Evolutionary conservation across 192 early-diverging fungal species (phyloP).

Genomic region (Allomyces javanicus): DNA sequence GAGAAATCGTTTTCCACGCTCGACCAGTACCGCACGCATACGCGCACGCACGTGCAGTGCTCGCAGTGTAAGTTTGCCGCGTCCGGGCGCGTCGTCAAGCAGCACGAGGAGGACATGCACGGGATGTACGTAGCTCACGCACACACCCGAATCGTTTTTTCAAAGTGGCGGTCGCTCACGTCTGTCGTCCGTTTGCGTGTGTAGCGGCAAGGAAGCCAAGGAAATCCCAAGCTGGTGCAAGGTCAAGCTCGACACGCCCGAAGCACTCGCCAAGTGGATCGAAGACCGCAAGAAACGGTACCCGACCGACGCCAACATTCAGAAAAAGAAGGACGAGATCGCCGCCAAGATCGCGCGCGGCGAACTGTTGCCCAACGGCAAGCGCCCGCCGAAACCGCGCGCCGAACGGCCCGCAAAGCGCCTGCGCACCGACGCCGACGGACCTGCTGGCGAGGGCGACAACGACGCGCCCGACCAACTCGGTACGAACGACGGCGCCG

Average conservation of each 20-base stretch:
- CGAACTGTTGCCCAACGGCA: background rate
- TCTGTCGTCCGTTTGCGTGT: background rate
- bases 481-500: too few species aligned
- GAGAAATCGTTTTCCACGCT: background rate
- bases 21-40: background rate
- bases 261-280: slow-evolving; percentile 68
- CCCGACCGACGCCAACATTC: slow-evolving; percentile 50
- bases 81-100: background rate
- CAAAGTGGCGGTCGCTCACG: background rate
- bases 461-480: background rate
- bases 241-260: slow-evolving; percentile 29
- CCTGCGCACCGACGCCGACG: background rate
- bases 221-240: slow-evolving; percentile 5
- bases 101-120: background rate
- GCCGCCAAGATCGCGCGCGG: background rate
- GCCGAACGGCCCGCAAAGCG: background rate
- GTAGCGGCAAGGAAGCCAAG: background rate
- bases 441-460: background rate
- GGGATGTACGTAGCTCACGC: background rate
- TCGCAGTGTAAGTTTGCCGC: background rate
- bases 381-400: background rate
- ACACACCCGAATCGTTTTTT: background rate
- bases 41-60: background rate
- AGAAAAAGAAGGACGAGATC: slow-evolving; percentile 19
- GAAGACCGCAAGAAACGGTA: slow-evolving; percentile 56